Conservation (phyloP, 2,329 filamentous ascomycete species). For the Endothia cerciana region DNA sequence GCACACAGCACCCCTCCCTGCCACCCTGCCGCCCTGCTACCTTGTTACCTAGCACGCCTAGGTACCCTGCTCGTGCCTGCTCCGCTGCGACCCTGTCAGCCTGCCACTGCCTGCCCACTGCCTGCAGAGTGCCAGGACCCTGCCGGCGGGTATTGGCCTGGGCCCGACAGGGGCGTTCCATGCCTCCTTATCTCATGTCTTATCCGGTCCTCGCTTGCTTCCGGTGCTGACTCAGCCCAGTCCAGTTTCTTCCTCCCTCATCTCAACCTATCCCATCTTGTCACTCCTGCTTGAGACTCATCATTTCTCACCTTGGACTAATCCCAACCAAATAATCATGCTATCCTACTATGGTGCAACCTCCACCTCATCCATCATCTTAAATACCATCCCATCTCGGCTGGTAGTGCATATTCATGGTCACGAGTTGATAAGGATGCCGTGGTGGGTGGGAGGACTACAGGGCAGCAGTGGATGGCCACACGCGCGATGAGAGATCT, state of each 20-base stretch:
- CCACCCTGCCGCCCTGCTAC: not conserved
- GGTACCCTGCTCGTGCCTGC: no score
- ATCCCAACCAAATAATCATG: no score
- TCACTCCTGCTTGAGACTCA: no score
- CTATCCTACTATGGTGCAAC: not conserved
- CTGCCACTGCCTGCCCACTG: not conserved
- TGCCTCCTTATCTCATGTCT: slow-evolving; percentile 1
- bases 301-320: no score
- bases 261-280: no score
- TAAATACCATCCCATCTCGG: not conserved
- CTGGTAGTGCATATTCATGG: no score
- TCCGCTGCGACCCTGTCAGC: not conserved
- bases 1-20: not conserved
- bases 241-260: no score
- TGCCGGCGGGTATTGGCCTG: slow-evolving; percentile 2
- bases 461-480: not conserved
- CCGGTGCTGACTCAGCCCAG: slow-evolving; percentile 4
- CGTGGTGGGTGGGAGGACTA: not conserved
- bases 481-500: no score
- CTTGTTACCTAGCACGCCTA: no score
- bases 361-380: not conserved
- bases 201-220: not conserved
- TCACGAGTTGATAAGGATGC: not conserved
- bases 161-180: not conserved
- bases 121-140: not conserved